Base-by-base conservation (phyloP, 2,329 filamentous ascomycete species). In the Sporothrix euskadiensis region DNA sequence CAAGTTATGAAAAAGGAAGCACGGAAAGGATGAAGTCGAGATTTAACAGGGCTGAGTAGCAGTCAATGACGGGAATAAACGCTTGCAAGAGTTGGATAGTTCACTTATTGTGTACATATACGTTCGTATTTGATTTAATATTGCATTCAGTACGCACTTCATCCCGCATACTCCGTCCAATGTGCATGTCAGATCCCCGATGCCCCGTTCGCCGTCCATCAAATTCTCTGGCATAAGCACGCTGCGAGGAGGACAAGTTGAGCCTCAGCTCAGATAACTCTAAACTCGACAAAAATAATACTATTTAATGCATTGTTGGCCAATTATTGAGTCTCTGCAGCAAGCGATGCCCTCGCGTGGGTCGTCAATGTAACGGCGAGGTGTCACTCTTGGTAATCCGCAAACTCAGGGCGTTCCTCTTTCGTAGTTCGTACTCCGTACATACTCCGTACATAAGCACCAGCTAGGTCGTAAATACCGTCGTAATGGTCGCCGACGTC, bases 181-280 rank as follows among this genome's bases (percentile, higher is more conserved):
- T 66, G n/a, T 30, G 61, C 61, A 66, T 47, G 22, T 66, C 39
- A 66, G 61, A 66, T 69, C 66, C 66, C 66, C 66, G 66, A 41
- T 69, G 68, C 49, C 68, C 68, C 68, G 68, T 70, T 70, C 68
- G 68, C 68, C 68, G 68, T 70, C 52, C 52, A 57, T 39, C 1
- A 4, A 10, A n/a, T 52, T 6, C 22, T 12, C 12, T 2, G 14
- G 12, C 41, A 19, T 49, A 14, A 19, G 12, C 47, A 26, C 32
- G 26, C 63, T 49, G 63, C 22, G n/a, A 12, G 61, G 26, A 26
- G 2, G 26, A 26, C 26, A 26, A 26, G 1, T 26, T 26, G 26
- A 26, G 1, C 26, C 26, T 26, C 26, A 26, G 26, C 26, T 2
- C 26, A 26, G 26, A 26, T 26, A 26, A 26, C 26, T 26, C 26